Conservation (phyloP, 2,329 filamentous ascomycete genomes). For the Aaosphaeria pasadenensis region DNA sequence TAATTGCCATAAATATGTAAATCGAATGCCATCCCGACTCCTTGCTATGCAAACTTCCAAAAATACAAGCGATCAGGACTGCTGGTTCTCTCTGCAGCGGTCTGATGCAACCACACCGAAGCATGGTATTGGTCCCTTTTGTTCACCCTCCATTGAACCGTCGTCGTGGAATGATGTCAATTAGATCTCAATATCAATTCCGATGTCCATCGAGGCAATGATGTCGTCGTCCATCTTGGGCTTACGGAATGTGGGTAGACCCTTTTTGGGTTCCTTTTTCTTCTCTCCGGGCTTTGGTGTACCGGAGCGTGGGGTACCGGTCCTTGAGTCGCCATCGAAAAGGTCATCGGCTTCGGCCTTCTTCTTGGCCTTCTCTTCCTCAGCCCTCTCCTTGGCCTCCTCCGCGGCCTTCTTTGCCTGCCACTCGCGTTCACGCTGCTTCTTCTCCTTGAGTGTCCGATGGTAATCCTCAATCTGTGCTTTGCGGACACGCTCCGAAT, state of each 20-base stretch:
- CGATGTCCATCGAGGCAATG: slow-evolving; percentile 82
- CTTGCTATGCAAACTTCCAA: no score
- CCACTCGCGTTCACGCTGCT: slow-evolving; percentile 48
- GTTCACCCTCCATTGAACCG: no score
- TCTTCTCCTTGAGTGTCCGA: slow-evolving; percentile 32
- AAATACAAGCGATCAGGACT: no score
- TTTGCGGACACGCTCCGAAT: slow-evolving; percentile 85
- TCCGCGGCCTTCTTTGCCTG: slow-evolving; percentile 56
- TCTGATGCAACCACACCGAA: no score
- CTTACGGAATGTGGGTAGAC: slow-evolving; percentile 67
- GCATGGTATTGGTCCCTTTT: no score
- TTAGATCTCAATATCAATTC: slow-evolving; percentile 85
- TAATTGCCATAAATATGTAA: no score
- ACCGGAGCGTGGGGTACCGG: slow-evolving; percentile 43
- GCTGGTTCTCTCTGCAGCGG: no score
- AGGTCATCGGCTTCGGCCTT: slow-evolving; percentile 41
- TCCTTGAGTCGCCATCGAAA: slow-evolving; percentile 32
- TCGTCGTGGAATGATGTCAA: neutral
- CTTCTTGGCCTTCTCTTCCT: slow-evolving; percentile 23
- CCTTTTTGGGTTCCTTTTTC: slow-evolving; percentile 53
- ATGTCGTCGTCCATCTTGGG: slow-evolving; percentile 88
- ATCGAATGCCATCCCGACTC: no score
- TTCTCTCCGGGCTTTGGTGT: slow-evolving; percentile 30
- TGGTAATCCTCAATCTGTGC: slow-evolving; percentile 75
- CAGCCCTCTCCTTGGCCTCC: slow-evolving; percentile 45